Conservation (phyloP, 192 early-diverging fungal genomes). For the Pecoramyces ruminantium region DNA sequence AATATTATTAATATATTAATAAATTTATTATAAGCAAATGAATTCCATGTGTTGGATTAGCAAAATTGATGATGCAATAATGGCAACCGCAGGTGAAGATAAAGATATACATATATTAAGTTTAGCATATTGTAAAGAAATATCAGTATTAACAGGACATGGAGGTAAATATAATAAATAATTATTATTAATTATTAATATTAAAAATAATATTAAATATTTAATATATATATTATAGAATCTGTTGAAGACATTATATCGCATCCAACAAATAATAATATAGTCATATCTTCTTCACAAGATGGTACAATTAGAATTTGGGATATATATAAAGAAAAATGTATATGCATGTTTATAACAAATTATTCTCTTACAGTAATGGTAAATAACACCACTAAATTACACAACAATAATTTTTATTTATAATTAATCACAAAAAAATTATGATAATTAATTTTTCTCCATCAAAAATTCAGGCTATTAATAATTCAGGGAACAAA, state of each 20-base stretch:
- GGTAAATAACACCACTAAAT: too few relatives aligned
- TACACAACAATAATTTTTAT: too few relatives aligned
- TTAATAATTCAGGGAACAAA: not conserved
- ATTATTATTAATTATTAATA: not conserved
- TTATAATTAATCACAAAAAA: too few relatives aligned
- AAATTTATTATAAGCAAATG: constrained; percentile 23
- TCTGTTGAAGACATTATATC: constrained; percentile 49
- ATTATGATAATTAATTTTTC: too few relatives aligned
- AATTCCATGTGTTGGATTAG: constrained; percentile 58
- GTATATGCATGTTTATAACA: constrained; percentile 39
- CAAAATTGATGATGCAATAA: constrained; percentile 41
- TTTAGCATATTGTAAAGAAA: constrained; percentile 50
- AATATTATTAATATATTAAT: too few relatives aligned
- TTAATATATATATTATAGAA: constrained; percentile 15
- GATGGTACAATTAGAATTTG: constrained; percentile 66
- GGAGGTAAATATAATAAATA: constrained; percentile 17
- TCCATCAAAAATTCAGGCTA: not conserved
- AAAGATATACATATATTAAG: constrained; percentile 50
- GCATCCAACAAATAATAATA: constrained; percentile 44
- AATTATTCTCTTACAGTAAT: constrained; percentile 39
- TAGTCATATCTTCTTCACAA: constrained; percentile 48
- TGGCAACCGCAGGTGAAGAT: constrained; percentile 51
- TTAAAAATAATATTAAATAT: too few relatives aligned
- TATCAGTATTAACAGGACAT: constrained; percentile 39
- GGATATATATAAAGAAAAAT: constrained; percentile 43